A percentile compares a stretch with the other conserved stretches of the same genome.
Conservation (phyloP, 2,329 filamentous ascomycete genomes). For the Colletotrichum magnum region DNA sequence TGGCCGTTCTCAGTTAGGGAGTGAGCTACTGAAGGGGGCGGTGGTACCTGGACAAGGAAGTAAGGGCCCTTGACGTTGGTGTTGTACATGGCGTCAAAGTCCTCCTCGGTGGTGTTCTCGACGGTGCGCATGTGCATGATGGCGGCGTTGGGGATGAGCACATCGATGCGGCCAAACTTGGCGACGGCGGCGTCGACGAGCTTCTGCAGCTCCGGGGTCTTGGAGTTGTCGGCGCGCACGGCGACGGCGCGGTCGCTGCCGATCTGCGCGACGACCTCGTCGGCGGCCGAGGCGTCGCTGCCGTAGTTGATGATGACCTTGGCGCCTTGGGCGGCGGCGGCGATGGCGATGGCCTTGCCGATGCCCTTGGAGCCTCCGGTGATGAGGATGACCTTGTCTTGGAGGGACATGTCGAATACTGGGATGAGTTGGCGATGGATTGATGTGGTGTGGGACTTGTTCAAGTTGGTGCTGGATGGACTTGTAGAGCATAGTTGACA, state of each 20-base stretch:
- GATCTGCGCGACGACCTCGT: conserved; percentile 61
- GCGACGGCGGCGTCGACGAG: conserved; percentile 64
- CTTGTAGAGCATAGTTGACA: too few relatives aligned
- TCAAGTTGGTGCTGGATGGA: too few relatives aligned
- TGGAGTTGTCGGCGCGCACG: conserved; percentile 69
- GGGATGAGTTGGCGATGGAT: not conserved
- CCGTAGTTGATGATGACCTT: conserved; percentile 72
- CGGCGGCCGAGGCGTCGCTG: conserved; percentile 60
- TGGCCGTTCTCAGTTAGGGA: too few relatives aligned
- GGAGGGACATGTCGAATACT: conserved; percentile 47
- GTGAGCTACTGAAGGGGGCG: not conserved
- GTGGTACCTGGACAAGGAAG: conserved; percentile 62
- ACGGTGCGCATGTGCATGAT: conserved; percentile 65
- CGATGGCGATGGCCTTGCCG: conserved; percentile 70
- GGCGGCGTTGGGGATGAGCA: conserved; percentile 70
- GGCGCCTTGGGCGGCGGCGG: conserved; percentile 69
- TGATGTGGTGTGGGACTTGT: not conserved
- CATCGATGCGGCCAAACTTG: conserved; percentile 70
- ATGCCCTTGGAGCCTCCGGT: conserved; percentile 72
- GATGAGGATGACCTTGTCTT: conserved; percentile 62
- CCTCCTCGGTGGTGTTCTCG: conserved; percentile 61
- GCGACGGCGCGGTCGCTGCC: conserved; percentile 63
- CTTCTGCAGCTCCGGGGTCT: conserved; percentile 59
- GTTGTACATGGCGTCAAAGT: conserved; percentile 64
- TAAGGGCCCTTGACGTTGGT: conserved; percentile 72